These are phyloP conservation scores for Schizochytrium sp. DNA, from an alignment of 108 stramenopile species.

Conservation along the genomic window DNA sequence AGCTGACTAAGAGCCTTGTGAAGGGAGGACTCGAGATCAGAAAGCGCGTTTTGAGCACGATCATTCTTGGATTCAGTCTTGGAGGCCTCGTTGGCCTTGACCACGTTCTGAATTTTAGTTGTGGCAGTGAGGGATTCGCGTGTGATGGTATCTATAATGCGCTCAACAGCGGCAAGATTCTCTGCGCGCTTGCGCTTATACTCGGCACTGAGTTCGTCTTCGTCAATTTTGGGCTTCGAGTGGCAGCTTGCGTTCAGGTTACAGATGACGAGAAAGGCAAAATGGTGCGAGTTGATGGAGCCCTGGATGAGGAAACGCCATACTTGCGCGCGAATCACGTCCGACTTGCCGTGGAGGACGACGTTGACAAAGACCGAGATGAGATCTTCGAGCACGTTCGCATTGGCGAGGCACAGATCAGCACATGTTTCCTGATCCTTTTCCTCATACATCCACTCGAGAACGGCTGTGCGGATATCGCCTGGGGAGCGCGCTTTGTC, in stretches of 20 bases:
- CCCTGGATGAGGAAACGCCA: constrained; percentile 6
- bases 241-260: constrained; percentile 8
- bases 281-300: neutral
- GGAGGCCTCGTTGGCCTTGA: neutral
- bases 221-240: neutral
- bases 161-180: neutral
- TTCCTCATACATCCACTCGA: constrained; percentile 18
- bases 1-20: neutral
- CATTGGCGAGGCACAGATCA: neutral
- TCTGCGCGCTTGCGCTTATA: neutral
- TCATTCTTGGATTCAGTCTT: neutral
- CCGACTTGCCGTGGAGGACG: constrained; percentile 11
- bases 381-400: neutral
- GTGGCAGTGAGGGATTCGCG: neutral
- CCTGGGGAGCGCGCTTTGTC: neutral
- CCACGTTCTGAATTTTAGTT: neutral
- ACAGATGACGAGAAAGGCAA: constrained; percentile 12
- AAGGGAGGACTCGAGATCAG: neutral
- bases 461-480: constrained; percentile 3
- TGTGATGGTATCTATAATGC: neutral
- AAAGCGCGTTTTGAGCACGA: neutral
- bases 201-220: neutral
- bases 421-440: neutral
- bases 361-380: constrained; percentile 9
- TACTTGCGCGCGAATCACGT: neutral